Conservation (phyloP, 2,329 filamentous ascomycete species). For the Aspergillus floridensis region DNA sequence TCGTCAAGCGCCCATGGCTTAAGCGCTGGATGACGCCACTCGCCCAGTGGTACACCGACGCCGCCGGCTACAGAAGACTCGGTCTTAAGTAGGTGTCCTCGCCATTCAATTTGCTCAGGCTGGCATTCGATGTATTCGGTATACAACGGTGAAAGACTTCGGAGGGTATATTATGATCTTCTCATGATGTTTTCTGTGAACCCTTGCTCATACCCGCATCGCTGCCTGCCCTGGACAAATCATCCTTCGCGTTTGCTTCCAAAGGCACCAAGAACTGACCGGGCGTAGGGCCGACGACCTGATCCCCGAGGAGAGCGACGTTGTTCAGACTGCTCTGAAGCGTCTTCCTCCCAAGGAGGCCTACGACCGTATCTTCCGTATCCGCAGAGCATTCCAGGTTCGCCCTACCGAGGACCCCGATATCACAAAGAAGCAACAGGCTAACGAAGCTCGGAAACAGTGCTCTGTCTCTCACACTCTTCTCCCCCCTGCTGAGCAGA, state of each 20-base stretch:
- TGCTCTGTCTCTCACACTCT: constrained; percentile 65
- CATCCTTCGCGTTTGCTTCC: constrained; percentile 5
- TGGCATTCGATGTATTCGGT: constrained; percentile 10
- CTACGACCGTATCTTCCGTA: constrained; percentile 96
- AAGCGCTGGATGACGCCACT: constrained; percentile 74
- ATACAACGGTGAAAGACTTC: not conserved
- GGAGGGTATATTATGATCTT: not conserved
- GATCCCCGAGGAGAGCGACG: constrained; percentile 86
- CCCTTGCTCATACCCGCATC: not conserved
- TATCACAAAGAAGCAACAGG: constrained; percentile 8
- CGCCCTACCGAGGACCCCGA: constrained; percentile 16
- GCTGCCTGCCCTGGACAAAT: constrained; percentile 12
- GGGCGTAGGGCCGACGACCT: constrained; percentile 80
- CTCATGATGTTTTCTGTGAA: not conserved
- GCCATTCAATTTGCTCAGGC: constrained; percentile 14
- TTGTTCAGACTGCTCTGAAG: constrained; percentile 82
- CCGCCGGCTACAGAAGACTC: constrained; percentile 88
- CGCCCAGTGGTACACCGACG: constrained; percentile 83
- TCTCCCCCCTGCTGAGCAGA: constrained; percentile 64
- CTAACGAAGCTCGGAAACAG: constrained; percentile 43
- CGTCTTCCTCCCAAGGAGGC: constrained; percentile 84
- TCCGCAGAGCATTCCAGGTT: constrained; percentile 92
- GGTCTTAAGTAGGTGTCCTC: constrained; percentile 70
- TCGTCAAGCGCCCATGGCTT: constrained; percentile 84
- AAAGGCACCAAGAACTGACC: constrained; percentile 11